These are phyloP conservation scores for Phalaenopsis hybrid DNA, from an alignment of 116 monocot genomes.

Conservation along the genomic window DNA sequence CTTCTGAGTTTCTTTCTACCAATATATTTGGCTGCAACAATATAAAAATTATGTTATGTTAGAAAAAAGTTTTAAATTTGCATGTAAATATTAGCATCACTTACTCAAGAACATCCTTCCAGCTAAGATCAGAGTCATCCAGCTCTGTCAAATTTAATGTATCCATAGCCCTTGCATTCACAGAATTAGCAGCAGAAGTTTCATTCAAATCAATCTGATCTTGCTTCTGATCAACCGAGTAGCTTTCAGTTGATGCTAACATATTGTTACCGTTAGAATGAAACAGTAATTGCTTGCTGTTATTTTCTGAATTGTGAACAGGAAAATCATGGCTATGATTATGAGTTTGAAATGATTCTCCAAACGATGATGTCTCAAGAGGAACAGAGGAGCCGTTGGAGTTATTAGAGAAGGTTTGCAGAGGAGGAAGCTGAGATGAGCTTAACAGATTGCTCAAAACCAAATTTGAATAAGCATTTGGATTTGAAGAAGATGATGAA, in stretches of 20 bases:
- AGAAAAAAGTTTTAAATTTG: background rate
- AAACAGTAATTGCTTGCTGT: background rate
- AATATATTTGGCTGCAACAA: constrained; percentile 7
- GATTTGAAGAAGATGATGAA: background rate
- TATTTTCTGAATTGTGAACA: background rate
- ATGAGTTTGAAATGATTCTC: no score
- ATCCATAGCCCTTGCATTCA: background rate
- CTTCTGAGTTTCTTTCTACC: background rate
- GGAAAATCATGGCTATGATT: background rate
- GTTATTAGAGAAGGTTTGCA: background rate
- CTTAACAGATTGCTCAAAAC: background rate
- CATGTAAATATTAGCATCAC: background rate
- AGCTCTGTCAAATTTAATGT: background rate
- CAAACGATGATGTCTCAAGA: background rate
- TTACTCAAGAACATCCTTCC: constrained; percentile 22
- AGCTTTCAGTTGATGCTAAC: background rate
- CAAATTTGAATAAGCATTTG: background rate
- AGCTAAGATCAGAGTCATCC: constrained; percentile 1
- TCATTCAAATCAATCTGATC: background rate
- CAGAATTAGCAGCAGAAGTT: background rate
- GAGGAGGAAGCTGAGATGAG: constrained; percentile 2
- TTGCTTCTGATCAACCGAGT: background rate
- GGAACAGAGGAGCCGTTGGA: background rate
- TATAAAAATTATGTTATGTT: background rate
- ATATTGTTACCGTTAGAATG: background rate